Conservation (phyloP, 768 basidiomycete species). For the Leccinum olivaceopallidum region DNA sequence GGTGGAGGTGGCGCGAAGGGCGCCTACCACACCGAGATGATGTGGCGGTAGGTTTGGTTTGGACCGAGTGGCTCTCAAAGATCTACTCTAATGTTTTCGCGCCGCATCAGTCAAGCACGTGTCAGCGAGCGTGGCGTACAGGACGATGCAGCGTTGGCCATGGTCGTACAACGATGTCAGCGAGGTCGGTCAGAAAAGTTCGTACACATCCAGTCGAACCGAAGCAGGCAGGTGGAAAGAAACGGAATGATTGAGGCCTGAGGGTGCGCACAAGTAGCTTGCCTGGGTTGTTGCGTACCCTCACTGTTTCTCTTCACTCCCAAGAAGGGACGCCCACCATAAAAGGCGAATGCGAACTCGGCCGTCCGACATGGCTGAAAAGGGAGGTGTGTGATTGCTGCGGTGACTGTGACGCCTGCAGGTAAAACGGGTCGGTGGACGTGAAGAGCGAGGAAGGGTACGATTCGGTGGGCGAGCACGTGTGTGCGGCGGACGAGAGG, state of each 20-base stretch:
- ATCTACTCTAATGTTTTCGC: constrained; percentile 15
- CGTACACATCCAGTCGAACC: constrained; percentile 10
- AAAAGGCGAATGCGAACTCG: constrained; percentile 43
- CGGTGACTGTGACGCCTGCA: constrained; percentile 42
- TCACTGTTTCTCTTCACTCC: constrained; percentile 13
- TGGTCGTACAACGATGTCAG: constrained; percentile 17
- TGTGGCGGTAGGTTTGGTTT: background rate
- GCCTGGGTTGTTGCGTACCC: background rate
- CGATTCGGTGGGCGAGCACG: constrained; percentile 25
- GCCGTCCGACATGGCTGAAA: constrained; percentile 39
- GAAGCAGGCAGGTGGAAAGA: background rate
- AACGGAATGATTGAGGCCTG: background rate
- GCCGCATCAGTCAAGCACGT: constrained; percentile 1
- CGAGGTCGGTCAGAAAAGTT: constrained; percentile 5
- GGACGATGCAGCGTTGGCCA: constrained; percentile 6
- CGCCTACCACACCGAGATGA: background rate
- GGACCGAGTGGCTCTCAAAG: constrained; percentile 1
- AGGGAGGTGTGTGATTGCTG: constrained; percentile 35
- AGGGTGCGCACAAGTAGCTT: background rate
- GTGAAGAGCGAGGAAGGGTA: constrained; percentile 38
- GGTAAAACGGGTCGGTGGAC: constrained; percentile 51
- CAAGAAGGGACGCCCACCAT: constrained; percentile 30
- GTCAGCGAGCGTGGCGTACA: background rate
- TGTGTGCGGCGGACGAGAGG: constrained; percentile 11
- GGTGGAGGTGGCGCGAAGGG: background rate